Conservation (phyloP, 441 rosid genomes). For the Populus hybrid region DNA sequence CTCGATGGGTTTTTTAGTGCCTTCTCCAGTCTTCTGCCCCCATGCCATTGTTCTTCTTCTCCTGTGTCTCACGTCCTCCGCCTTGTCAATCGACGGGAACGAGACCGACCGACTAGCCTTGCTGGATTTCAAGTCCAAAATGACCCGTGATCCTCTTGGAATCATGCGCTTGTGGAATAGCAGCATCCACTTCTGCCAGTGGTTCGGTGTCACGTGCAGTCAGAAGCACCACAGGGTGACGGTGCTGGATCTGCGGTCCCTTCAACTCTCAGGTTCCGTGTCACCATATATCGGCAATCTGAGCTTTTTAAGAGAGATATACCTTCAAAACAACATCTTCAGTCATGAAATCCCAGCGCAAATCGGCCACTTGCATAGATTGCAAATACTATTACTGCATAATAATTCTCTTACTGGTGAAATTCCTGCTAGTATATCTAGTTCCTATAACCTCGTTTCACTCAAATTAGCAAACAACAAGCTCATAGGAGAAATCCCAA, state of each 20-base stretch:
- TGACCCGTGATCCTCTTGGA: slow-evolving; percentile 9
- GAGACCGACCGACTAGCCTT: slow-evolving; percentile 7
- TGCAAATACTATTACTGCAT: not conserved
- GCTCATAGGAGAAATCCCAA: not conserved
- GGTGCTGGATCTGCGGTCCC: no score
- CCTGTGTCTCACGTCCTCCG: not conserved
- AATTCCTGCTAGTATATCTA: slow-evolving; percentile 10
- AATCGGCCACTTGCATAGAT: not conserved
- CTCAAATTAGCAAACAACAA: not conserved
- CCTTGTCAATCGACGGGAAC: not conserved
- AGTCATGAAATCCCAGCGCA: slow-evolving; percentile 1
- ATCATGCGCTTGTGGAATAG: slow-evolving; percentile 9
- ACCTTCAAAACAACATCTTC: slow-evolving; percentile 14
- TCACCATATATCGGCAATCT: slow-evolving; percentile 7
- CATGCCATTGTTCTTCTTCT: not conserved
- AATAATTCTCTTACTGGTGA: not conserved
- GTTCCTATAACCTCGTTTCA: not conserved
- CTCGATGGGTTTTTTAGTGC: not conserved
- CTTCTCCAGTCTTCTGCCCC: not conserved
- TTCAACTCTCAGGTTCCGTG: no score
- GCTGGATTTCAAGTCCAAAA: slow-evolving; percentile 11
- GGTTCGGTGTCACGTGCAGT: slow-evolving; percentile 5
- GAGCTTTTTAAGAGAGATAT: slow-evolving; percentile 7
- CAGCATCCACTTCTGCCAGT: slow-evolving; percentile 10
- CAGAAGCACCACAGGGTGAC: no score